Conservation (phyloP, 2,329 filamentous ascomycete genomes). For the Diaporthe citri region DNA sequence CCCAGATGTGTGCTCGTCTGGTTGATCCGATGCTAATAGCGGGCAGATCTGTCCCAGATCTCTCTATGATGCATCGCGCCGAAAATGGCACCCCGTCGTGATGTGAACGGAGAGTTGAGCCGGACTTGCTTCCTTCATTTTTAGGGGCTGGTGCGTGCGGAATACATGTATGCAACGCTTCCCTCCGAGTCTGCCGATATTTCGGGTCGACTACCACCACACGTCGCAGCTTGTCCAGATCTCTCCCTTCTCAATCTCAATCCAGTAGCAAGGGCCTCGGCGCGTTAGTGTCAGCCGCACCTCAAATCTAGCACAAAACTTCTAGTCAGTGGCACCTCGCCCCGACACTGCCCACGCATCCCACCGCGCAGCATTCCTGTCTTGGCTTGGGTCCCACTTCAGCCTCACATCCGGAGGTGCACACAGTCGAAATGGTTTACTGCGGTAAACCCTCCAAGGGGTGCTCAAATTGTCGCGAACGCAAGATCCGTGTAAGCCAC, state of each 20-base stretch:
- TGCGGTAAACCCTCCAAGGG: slow-evolving; percentile 70
- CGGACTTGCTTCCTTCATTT: background rate
- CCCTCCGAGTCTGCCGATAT: slow-evolving; percentile 20
- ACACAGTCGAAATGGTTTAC: slow-evolving; percentile 62
- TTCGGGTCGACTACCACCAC: background rate
- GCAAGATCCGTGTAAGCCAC: slow-evolving; percentile 66
- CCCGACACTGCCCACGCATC: slow-evolving; percentile 4
- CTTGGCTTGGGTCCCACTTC: slow-evolving; percentile 20
- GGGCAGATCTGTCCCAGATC: slow-evolving; percentile 26
- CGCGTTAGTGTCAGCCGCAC: slow-evolving; percentile 6
- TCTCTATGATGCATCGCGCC: slow-evolving; percentile 6
- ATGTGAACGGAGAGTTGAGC: slow-evolving; percentile 12
- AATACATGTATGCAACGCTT: slow-evolving; percentile 23
- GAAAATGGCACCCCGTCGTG: slow-evolving; percentile 24
- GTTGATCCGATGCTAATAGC: slow-evolving; percentile 23
- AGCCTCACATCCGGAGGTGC: slow-evolving; percentile 13
- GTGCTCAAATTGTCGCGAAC: slow-evolving; percentile 67
- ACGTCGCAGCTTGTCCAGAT: slow-evolving; percentile 13
- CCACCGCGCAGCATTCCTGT: slow-evolving; percentile 25
- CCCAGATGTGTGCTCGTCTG: slow-evolving; percentile 22
- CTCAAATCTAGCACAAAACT: slow-evolving; percentile 1
- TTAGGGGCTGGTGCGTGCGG: background rate
- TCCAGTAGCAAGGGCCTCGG: slow-evolving; percentile 6
- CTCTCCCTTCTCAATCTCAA: background rate
- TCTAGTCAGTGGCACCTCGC: background rate